These are phyloP conservation scores for Oryza meyeriana DNA, from an alignment of 176 grass and related monocot species.

Conservation along the genomic window DNA sequence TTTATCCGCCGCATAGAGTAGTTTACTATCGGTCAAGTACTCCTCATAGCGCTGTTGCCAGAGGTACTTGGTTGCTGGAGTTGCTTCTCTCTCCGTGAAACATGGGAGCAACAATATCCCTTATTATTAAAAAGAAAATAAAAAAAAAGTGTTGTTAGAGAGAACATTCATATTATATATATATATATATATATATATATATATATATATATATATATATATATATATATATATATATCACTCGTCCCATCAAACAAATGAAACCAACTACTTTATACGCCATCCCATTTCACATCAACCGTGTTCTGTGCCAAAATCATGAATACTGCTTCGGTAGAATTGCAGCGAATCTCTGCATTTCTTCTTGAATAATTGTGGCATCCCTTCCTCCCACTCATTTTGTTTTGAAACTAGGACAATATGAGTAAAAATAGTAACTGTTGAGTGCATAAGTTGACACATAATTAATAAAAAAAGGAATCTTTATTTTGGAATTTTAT, in stretches of 20 bases:
- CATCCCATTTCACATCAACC: background rate
- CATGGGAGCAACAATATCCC: constrained; percentile 42
- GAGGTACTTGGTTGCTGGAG: background rate
- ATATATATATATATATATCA: too few species aligned
- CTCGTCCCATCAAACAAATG: background rate
- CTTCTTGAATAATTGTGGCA: too few species aligned
- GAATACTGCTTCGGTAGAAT: too few species aligned
- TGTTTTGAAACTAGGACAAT: too few species aligned
- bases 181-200: too few species aligned
- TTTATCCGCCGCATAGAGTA: background rate
- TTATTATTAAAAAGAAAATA: constrained; percentile 11
- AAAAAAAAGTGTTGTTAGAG: background rate
- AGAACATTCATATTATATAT: background rate
- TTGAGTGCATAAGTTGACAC: too few species aligned
- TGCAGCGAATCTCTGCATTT: too few species aligned
- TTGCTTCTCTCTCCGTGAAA: constrained; percentile 25
- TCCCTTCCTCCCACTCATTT: too few species aligned
- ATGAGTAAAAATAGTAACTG: too few species aligned
- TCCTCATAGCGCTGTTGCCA: constrained; percentile 17
- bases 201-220: too few species aligned
- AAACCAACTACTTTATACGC: background rate
- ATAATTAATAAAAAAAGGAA: too few species aligned
- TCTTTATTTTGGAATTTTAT: too few species aligned
- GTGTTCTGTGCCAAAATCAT: background rate
- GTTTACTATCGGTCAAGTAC: constrained; percentile 37